These are phyloP conservation scores for Chalaropsis thielavioides DNA, from an alignment of 2,329 filamentous ascomycete species.

Conservation along the genomic window DNA sequence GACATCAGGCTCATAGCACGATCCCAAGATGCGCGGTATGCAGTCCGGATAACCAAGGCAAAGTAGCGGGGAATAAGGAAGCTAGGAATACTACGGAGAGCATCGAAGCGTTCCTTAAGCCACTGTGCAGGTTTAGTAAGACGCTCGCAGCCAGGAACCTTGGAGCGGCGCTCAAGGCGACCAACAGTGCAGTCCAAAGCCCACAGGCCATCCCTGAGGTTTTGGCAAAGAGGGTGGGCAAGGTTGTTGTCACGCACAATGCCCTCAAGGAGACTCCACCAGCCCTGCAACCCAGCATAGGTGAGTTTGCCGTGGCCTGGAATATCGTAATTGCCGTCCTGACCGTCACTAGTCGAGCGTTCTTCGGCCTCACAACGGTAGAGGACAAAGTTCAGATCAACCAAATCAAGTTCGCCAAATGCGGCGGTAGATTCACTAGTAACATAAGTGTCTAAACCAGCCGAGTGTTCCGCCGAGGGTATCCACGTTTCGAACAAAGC, in stretches of 20 bases:
- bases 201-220: slow-evolving; percentile 85
- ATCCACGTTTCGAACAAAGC: slow-evolving; percentile 95
- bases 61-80: slow-evolving; percentile 92
- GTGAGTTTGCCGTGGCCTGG: slow-evolving; percentile 73
- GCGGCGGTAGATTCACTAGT: slow-evolving; percentile 67
- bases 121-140: slow-evolving; percentile 57
- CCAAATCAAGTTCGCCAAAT: slow-evolving; percentile 57
- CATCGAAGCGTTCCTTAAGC: slow-evolving; percentile 73
- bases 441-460: slow-evolving; percentile 72
- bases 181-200: slow-evolving; percentile 75
- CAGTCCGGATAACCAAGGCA: slow-evolving; percentile 71
- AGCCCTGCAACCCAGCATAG: slow-evolving; percentile 94
- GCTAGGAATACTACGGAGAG: slow-evolving; percentile 68
- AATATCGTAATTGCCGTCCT: slow-evolving; percentile 71
- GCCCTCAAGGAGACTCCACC: slow-evolving; percentile 82
- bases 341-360: slow-evolving; percentile 59
- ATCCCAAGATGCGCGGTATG: slow-evolving; percentile 71
- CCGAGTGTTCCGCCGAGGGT: slow-evolving; percentile 67
- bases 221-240: slow-evolving; percentile 83
- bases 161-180: slow-evolving; percentile 58
- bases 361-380: slow-evolving; percentile 88
- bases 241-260: slow-evolving; percentile 83
- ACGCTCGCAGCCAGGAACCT: slow-evolving; percentile 44
- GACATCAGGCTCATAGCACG: slow-evolving; percentile 67
- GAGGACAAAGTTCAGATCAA: slow-evolving; percentile 81